Conservation (phyloP, 345 rosid species). For the Heritiera littoralis region DNA sequence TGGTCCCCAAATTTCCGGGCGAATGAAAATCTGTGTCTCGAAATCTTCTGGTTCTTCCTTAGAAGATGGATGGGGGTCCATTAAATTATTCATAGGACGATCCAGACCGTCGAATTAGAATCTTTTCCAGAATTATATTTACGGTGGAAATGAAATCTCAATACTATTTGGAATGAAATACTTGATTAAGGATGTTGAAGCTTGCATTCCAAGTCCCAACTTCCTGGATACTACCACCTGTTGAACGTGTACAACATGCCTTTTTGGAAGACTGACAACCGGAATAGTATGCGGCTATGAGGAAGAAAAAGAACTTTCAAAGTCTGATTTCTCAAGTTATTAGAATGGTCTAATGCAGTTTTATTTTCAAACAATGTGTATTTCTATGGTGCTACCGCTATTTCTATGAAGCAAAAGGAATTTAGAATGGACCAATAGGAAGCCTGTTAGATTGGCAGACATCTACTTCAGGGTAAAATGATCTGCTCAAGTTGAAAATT, state of each 20-base stretch:
- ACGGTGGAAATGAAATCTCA: slow-evolving; percentile 5
- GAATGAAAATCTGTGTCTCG: background rate
- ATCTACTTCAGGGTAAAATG: background rate
- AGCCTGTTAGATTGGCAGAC: background rate
- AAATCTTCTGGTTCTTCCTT: background rate
- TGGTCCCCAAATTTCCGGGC: background rate
- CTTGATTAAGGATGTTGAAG: background rate
- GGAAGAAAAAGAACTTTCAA: background rate
- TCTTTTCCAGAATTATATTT: background rate
- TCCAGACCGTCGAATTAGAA: background rate
- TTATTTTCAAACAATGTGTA: background rate
- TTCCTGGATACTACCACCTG: background rate
- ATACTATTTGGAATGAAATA: background rate
- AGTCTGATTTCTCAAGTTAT: background rate
- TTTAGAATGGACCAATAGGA: background rate
- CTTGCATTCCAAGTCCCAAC: background rate
- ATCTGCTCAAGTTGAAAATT: background rate
- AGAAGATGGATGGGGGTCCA: background rate
- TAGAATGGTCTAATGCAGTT: background rate
- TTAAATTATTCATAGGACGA: background rate
- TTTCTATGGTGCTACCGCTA: background rate
- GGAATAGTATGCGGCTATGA: background rate
- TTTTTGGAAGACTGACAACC: background rate
- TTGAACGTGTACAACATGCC: background rate
- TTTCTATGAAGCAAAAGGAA: background rate